Conservation (phyloP, 139 green algal species). For the Mesostigma viride region DNA sequence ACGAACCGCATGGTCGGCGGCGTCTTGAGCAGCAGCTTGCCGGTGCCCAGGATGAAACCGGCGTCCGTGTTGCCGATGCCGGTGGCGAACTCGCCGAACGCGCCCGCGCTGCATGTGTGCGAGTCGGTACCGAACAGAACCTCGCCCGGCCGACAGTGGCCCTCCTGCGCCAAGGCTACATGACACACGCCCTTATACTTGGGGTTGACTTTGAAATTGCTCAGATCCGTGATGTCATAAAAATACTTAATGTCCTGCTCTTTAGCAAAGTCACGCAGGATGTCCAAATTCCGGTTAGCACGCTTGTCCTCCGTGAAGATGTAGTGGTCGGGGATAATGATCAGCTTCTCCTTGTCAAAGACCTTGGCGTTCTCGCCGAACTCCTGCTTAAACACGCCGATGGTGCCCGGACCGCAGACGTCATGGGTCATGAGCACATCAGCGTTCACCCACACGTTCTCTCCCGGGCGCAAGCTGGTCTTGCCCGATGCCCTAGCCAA, state of each 20-base stretch:
- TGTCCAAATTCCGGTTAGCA: slow-evolving; percentile 93
- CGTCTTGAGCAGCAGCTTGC: slow-evolving; percentile 93
- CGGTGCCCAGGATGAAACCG: slow-evolving; percentile 90
- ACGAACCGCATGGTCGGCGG: slow-evolving; percentile 85
- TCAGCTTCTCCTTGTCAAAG: slow-evolving; percentile 64
- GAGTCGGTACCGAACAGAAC: slow-evolving; percentile 95
- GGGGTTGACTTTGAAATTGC: slow-evolving; percentile 80
- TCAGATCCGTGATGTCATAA: slow-evolving; percentile 84
- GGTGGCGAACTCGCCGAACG: slow-evolving; percentile 90
- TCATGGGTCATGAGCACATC: slow-evolving; percentile 94
- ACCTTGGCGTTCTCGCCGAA: slow-evolving; percentile 79
- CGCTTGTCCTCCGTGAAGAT: slow-evolving; percentile 87
- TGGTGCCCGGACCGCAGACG: slow-evolving; percentile 86
- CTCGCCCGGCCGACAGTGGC: slow-evolving; percentile 56
- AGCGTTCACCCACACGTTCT: slow-evolving; percentile 87
- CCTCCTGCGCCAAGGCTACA: slow-evolving; percentile 79
- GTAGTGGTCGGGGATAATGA: slow-evolving; percentile 95
- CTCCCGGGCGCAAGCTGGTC: slow-evolving; percentile 50
- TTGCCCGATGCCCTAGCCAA: slow-evolving; percentile 67
- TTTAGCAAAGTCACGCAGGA: slow-evolving; percentile 65
- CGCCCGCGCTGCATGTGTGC: slow-evolving; percentile 91
- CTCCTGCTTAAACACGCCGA: slow-evolving; percentile 90
- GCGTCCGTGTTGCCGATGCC: slow-evolving; percentile 92
- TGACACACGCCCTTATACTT: slow-evolving; percentile 96
- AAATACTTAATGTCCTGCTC: slow-evolving; percentile 96